Conservation (phyloP, 805 yeast species). For the Saturnispora saitoi region DNA sequence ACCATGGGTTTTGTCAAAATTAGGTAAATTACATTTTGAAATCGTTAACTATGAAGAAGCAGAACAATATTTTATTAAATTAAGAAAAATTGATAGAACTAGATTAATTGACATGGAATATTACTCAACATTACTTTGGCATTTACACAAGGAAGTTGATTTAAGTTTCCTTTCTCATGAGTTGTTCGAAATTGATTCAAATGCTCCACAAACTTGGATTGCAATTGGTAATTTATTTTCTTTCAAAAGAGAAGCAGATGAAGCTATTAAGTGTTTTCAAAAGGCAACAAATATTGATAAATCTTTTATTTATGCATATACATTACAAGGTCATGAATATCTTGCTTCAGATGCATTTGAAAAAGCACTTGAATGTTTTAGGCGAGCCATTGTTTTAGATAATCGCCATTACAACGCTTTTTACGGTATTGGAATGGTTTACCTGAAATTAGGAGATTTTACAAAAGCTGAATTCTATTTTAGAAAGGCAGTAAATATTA, state of each 20-base stretch:
- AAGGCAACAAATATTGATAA: slow-evolving; percentile 58
- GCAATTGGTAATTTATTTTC: slow-evolving; percentile 85
- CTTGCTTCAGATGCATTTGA: slow-evolving; percentile 85
- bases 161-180: slow-evolving; percentile 80
- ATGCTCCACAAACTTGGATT: slow-evolving; percentile 81
- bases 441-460: slow-evolving; percentile 76
- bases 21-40: slow-evolving; percentile 81
- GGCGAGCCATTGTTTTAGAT: slow-evolving; percentile 69
- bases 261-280: slow-evolving; percentile 80
- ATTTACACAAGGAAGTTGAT: slow-evolving; percentile 70
- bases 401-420: slow-evolving; percentile 86
- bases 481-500: slow-evolving; percentile 77
- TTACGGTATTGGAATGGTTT: slow-evolving; percentile 94
- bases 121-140: slow-evolving; percentile 89
- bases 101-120: slow-evolving; percentile 84
- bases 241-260: slow-evolving; percentile 73
- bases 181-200: slow-evolving; percentile 51
- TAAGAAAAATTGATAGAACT: slow-evolving; percentile 66
- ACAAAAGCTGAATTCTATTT: slow-evolving; percentile 80
- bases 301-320: slow-evolving; percentile 77
- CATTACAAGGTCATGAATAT: slow-evolving; percentile 89
- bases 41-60: slow-evolving; percentile 77
- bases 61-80: slow-evolving; percentile 48
- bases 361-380: slow-evolving; percentile 74
- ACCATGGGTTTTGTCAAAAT: slow-evolving; percentile 77